phyloP scores from a whole-genome alignment of 2,329 filamentous ascomycete species.

The Ambrosiella beaveri region DNA sequence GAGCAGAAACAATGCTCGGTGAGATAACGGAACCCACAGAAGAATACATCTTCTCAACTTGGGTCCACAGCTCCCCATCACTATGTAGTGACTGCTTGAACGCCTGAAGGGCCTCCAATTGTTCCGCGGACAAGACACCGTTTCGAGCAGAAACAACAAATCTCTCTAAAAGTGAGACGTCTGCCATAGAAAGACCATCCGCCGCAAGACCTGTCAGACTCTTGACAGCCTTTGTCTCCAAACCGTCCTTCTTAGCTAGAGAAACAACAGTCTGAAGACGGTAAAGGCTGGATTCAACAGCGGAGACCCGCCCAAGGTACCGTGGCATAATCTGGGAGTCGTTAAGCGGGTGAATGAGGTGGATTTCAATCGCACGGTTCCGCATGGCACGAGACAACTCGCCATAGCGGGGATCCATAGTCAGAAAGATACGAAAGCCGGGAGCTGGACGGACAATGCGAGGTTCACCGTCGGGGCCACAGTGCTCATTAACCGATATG shows the following conservation, averaged over 20 bases:
- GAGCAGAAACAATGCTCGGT: conserved; percentile 19
- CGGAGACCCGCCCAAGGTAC: conserved; percentile 24
- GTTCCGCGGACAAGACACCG: neutral
- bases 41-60: conserved; percentile 23
- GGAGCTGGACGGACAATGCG: conserved; percentile 66
- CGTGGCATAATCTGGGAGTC: conserved; percentile 16
- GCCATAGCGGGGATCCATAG: conserved; percentile 78
- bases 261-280: conserved; percentile 24
- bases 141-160: conserved; percentile 8
- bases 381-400: conserved; percentile 93
- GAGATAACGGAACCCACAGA: conserved; percentile 15
- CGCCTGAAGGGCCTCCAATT: conserved; percentile 3
- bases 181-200: conserved; percentile 12
- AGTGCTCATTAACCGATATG: conserved; percentile 86
- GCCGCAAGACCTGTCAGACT: conserved; percentile 7
- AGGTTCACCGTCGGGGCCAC: conserved; percentile 62
- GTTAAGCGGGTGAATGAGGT: conserved; percentile 36
- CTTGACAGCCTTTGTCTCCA: neutral
- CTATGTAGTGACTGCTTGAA: conserved; percentile 5
- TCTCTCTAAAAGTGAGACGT: conserved; percentile 13
- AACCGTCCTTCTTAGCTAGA: neutral
- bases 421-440: conserved; percentile 83
- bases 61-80: conserved; percentile 13
- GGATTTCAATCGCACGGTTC: conserved; percentile 84
- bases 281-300: conserved; percentile 32